A percentile compares a stretch with the other conserved stretches of the same genome.
Evolutionary conservation across 2,329 filamentous ascomycete genomes (phyloP).

Genomic region (Nakataea oryzae): DNA sequence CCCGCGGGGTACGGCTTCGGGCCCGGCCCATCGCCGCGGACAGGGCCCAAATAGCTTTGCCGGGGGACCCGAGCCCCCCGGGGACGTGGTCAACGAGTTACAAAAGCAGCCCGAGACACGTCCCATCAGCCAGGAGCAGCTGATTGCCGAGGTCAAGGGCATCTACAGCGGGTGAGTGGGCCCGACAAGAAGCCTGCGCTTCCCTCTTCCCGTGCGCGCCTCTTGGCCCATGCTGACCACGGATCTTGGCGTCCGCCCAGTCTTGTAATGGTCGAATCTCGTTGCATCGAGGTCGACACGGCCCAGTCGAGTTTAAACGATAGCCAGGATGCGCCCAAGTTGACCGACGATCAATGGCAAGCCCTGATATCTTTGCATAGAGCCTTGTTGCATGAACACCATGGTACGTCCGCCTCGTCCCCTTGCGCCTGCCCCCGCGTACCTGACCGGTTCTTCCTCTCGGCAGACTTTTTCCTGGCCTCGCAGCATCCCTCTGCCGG

Average conservation of each 20-base stretch:
- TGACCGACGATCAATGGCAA: conserved; percentile 68
- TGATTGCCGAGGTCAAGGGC: conserved; percentile 70
- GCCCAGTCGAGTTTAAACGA: conserved; percentile 33
- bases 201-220: background rate
- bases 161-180: conserved; percentile 57
- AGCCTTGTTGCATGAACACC: conserved; percentile 71
- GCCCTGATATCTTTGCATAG: conserved; percentile 73
- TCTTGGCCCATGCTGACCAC: background rate
- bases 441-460: background rate
- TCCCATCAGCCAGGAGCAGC: conserved; percentile 65
- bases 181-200: background rate
- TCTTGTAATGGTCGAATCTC: conserved; percentile 75
- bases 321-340: conserved; percentile 29
- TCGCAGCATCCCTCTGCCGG: conserved; percentile 76
- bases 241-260: background rate
- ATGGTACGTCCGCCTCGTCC: conserved; percentile 31
- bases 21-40: background rate
- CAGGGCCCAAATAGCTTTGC: background rate
- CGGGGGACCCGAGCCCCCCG: background rate
- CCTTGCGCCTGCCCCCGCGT: too few species aligned
- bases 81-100: background rate
- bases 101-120: conserved; percentile 49
- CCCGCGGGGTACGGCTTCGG: background rate
- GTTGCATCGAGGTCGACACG: conserved; percentile 76
- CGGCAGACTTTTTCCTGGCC: conserved; percentile 63